Base-by-base conservation (phyloP, 179 eudicot genomes). In the Silene noctiflora region DNA sequence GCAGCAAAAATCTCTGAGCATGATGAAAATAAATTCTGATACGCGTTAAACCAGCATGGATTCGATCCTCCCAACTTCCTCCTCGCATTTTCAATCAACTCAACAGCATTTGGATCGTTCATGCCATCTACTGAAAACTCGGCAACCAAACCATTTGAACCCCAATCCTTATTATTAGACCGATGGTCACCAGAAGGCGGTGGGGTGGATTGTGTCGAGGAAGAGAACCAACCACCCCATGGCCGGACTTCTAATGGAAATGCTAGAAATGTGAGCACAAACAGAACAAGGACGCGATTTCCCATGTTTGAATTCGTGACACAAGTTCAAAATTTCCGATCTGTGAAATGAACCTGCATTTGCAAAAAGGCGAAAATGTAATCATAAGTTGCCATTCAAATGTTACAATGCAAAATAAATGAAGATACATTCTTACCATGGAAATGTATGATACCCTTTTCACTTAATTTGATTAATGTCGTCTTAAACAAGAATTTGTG, bases 1-100 rank as follows among this genome's bases (percentile, higher is more conserved):
- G 73, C 88, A 0, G 89, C 93, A 6, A 87, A 83, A 65, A 88
- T 87, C 77, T 88, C 88, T 1, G 96, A 77, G 21, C 97, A 92
- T 5, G 89, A 87, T 2, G 89, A 83, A 33, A 89, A 84, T 16
- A 92, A 66, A 22, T 67, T 83, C 69, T 79, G 81, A 72, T 90
- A 90, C 11, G 93, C 93, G 21, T 74, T 75, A 62, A 84, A 83
- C 91, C 90, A 86, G 69, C 97, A 90, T 0, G 87, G 86, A 76
- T 84, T 86, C 0, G 88, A 73, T 3, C 75, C 77, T 4, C 75
- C 83, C 73, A 89, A 72, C 76, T 82, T 87, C n/a, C 51, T 78
- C 35, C 22, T 88, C 0, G 87, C 97, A 0, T 79, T 83, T 35
- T 90, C 86, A 3, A 90, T 67, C 27, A 81, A 31, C 46, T 84